These are phyloP conservation scores for Cutaneotrichosporon cyanovorans DNA, from an alignment of 1,284 basidiomycete genomes.

Conservation along the genomic window DNA sequence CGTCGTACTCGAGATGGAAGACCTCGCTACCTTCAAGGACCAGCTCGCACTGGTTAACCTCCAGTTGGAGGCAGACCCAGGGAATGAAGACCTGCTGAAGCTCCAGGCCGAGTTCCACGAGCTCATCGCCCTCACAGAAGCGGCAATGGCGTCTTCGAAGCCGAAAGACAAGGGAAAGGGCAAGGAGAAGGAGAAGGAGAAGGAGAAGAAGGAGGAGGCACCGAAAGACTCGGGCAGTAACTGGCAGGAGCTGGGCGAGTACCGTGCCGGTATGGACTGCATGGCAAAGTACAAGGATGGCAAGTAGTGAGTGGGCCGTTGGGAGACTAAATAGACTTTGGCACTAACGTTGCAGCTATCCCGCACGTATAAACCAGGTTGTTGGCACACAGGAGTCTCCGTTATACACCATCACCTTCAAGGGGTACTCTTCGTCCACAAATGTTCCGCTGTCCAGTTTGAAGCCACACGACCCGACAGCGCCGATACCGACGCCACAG, in stretches of 20 bases:
- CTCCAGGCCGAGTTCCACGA: conserved; percentile 79
- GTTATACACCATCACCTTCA: conserved; percentile 88
- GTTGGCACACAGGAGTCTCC: conserved; percentile 77
- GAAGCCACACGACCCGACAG: conserved; percentile 50
- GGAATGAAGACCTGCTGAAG: conserved; percentile 60
- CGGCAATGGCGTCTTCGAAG: conserved; percentile 50
- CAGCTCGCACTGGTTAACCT: conserved; percentile 78
- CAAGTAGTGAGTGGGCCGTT: conserved; percentile 51
- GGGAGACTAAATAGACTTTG: too few relatives aligned
- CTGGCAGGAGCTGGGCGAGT: conserved; percentile 38
- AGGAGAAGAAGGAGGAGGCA: conserved; percentile 7
- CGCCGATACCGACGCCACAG: conserved; percentile 50
- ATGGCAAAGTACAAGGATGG: conserved; percentile 87
- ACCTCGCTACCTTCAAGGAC: conserved; percentile 82
- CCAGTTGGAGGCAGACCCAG: conserved; percentile 73
- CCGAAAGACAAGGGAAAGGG: conserved; percentile 10
- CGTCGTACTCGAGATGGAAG: conserved; percentile 25
- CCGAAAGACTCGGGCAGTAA: conserved; percentile 1
- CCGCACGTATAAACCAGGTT: conserved; percentile 80
- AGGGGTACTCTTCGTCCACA: conserved; percentile 91
- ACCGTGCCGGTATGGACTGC: conserved; percentile 79
- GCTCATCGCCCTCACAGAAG: conserved; percentile 78
- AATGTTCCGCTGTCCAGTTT: conserved; percentile 67
- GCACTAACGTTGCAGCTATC: conserved; percentile 54
- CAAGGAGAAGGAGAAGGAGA: conserved; percentile 9